Base-by-base conservation (phyloP, 164 flowering plant genomes). In the grape (Vitis vinifera) region DNA sequence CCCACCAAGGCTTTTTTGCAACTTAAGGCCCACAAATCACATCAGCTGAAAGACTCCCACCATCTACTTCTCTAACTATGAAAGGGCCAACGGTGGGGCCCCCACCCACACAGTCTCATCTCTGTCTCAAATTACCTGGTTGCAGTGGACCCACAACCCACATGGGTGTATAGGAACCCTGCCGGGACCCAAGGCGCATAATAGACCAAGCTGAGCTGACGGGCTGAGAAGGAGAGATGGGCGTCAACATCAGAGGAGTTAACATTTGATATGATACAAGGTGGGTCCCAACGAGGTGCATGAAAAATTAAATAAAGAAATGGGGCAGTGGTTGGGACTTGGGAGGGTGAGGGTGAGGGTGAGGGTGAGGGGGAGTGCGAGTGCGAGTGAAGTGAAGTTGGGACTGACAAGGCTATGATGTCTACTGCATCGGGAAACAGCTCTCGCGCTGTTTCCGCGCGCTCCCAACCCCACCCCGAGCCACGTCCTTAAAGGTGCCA, bases 391-490 rank as follows among this genome's bases (percentile, higher is more conserved):
- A 55, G 59, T 14, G 66, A 56, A 23, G 27, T 23, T 23, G 27
- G 27, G 27, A 23, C 27, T 23, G 27, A 23, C 27, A 23, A 23
- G 27, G 66, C 19, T 53, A 53, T 66, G 66, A 23, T 71, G 66
- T 65, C 44, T 29, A 5, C 37, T 64, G 76, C 81, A 76, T 74
- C 68, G 82, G 85, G 86, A 80, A 85, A 83, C 86, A 83, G 84
- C 84, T 80, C 89, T 84, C 89, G 84, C 89, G 89, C 79, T 82
- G 86, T 82, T 84, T 76, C 63, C 89, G 89, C 86, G 89, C 84
- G 86, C 80, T 75, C 69, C 68, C 65, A 23, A 23, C 27, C 27
- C 27, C 77, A 12, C 60, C 49, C 5, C 51, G 65, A 60, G 59
- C 27, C 62, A 58, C 62, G 8, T 58, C 55, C 55, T 51, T 10